These are phyloP conservation scores for Petunia hybrid DNA, from an alignment of 305 asterid genomes.

Conservation along the genomic window DNA sequence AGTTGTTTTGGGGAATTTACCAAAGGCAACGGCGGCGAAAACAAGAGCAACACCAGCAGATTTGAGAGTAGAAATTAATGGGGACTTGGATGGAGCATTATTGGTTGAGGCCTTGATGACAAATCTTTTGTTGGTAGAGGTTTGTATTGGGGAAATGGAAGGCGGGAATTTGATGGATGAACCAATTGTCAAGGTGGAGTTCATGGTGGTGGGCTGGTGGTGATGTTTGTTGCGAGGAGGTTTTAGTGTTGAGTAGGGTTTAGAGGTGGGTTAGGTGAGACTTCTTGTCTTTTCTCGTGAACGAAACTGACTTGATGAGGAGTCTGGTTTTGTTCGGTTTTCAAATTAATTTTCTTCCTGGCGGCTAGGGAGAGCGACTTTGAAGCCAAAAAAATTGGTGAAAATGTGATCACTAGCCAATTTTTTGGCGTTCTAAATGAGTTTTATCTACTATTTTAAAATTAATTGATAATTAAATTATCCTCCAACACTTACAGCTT, in stretches of 20 bases:
- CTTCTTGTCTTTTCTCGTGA: background rate
- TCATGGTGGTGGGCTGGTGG: slow-evolving; percentile 37
- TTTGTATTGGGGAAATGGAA: slow-evolving; percentile 37
- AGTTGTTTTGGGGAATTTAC: slow-evolving; percentile 41
- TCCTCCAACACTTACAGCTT: too few relatives aligned
- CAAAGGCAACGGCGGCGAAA: slow-evolving; percentile 61
- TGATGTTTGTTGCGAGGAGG: background rate
- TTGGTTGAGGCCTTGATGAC: slow-evolving; percentile 44
- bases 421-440: too few relatives aligned
- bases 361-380: too few relatives aligned
- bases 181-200: slow-evolving; percentile 43
- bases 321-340: background rate
- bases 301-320: background rate
- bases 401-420: too few relatives aligned
- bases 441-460: too few relatives aligned
- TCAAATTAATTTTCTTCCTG: too few relatives aligned
- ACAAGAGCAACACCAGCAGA: slow-evolving; percentile 54
- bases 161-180: slow-evolving; percentile 30
- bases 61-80: slow-evolving; percentile 50
- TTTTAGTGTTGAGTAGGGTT: slow-evolving; percentile 7
- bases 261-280: background rate
- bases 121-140: slow-evolving; percentile 36
- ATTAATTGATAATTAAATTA: too few relatives aligned
- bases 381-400: too few relatives aligned
- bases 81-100: slow-evolving; percentile 29